These are phyloP conservation scores for Gryganskiella cystojenkinii DNA, from an alignment of 192 early-diverging fungal species.

Conservation along the genomic window DNA sequence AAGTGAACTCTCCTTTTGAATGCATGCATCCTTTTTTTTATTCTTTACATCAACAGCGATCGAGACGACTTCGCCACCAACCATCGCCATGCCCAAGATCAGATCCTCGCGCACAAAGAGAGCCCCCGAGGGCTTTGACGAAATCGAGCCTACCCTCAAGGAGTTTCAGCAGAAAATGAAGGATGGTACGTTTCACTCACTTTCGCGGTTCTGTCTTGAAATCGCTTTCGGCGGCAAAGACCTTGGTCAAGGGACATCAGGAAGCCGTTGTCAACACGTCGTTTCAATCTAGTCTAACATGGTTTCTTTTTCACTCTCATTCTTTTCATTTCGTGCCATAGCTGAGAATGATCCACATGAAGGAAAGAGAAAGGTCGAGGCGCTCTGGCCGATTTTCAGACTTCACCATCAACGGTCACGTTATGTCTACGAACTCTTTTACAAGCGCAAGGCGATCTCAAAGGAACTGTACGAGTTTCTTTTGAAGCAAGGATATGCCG, in stretches of 20 bases:
- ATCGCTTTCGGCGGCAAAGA: background rate
- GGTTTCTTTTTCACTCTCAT: background rate
- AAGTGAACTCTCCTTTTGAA: too few relatives aligned
- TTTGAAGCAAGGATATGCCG: slow-evolving; percentile 91
- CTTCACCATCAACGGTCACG: slow-evolving; percentile 98
- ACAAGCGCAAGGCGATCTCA: slow-evolving; percentile 95
- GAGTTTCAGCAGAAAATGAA: slow-evolving; percentile 96
- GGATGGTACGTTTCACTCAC: slow-evolving; percentile 79
- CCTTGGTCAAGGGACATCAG: slow-evolving; percentile 3
- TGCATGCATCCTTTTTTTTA: background rate
- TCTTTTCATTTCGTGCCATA: slow-evolving; percentile 36
- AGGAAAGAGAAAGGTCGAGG: slow-evolving; percentile 93
- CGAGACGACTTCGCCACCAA: background rate
- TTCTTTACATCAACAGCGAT: background rate
- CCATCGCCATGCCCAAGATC: slow-evolving; percentile 75
- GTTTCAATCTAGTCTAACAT: too few relatives aligned
- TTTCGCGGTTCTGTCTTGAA: background rate
- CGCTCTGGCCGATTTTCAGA: slow-evolving; percentile 93
- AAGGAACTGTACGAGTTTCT: slow-evolving; percentile 94
- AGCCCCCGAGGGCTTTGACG: slow-evolving; percentile 95
- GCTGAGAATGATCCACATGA: slow-evolving; percentile 96
- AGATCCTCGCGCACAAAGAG: slow-evolving; percentile 80
- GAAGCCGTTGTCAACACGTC: too few relatives aligned
- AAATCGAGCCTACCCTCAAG: slow-evolving; percentile 91
- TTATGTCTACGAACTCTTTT: slow-evolving; percentile 97